Percentiles rank a stretch among this genome's conserved stretches.
Evolutionary conservation across 139 green algal genomes (phyloP).

Genomic region (Auxenochlorella pyrenoidosa): DNA sequence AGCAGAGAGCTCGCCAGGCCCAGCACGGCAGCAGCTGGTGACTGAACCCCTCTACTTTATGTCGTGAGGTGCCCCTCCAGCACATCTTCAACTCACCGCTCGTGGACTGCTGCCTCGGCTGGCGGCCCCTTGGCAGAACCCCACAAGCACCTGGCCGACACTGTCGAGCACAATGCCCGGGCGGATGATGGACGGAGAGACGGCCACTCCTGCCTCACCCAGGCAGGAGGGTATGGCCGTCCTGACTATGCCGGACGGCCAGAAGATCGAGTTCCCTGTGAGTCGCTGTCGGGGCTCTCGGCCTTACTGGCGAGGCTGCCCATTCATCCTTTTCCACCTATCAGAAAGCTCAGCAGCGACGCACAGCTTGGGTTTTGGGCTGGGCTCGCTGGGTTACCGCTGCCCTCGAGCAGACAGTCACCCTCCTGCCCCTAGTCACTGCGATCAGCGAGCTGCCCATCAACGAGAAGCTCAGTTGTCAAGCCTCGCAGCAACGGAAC

Average conservation of each 20-base stretch:
- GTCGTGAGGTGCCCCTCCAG: too few relatives aligned
- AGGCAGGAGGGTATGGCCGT: constrained; percentile 15
- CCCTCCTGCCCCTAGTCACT: not conserved
- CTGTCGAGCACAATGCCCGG: not conserved
- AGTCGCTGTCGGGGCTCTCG: not conserved
- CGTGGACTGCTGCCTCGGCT: too few relatives aligned
- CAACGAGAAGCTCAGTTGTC: too few relatives aligned
- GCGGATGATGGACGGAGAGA: constrained; percentile 21
- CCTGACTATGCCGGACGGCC: constrained; percentile 50
- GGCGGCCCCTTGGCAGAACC: too few relatives aligned
- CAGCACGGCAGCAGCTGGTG: too few relatives aligned
- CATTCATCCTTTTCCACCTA: too few relatives aligned
- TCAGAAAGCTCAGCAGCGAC: not conserved
- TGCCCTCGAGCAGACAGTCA: not conserved
- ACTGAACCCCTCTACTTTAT: too few relatives aligned
- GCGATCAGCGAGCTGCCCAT: too few relatives aligned
- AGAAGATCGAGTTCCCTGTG: constrained; percentile 36
- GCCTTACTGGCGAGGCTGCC: not conserved
- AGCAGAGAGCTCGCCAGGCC: too few relatives aligned
- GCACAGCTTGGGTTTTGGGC: constrained; percentile 1
- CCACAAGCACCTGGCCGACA: too few relatives aligned
- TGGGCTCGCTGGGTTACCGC: not conserved
- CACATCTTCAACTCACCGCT: too few relatives aligned
- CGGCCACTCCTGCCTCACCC: not conserved
- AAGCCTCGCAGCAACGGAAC: too few relatives aligned